These are phyloP conservation scores for Solidago caesia DNA, from an alignment of 129 eudicot species.

Conservation along the genomic window DNA sequence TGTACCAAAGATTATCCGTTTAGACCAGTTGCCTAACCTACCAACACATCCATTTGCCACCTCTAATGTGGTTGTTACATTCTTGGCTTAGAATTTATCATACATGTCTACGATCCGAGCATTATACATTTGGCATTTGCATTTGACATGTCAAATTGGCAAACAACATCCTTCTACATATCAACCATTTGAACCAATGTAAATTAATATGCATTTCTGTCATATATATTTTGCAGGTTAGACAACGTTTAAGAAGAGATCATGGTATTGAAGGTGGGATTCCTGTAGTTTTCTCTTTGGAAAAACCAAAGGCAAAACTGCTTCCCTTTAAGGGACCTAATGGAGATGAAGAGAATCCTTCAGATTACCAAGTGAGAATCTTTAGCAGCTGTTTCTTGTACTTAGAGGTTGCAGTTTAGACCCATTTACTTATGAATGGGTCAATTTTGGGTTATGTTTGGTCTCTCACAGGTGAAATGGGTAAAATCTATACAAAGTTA, in stretches of 20 bases:
- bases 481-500: not conserved
- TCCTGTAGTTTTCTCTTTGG: constrained; percentile 94
- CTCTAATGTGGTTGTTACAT: not conserved
- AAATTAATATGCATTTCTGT: constrained; percentile 10
- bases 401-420: constrained; percentile 8
- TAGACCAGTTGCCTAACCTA: not conserved
- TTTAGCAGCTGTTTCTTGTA: constrained; percentile 13
- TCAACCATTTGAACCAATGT: not conserved
- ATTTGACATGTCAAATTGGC: constrained; percentile 7
- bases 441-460: not conserved
- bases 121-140: not conserved
- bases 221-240: constrained; percentile 54
- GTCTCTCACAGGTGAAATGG: not conserved
- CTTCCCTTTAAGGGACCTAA: constrained; percentile 91
- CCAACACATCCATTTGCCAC: not conserved
- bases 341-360: constrained; percentile 96
- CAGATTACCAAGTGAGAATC: constrained; percentile 89
- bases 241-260: constrained; percentile 81
- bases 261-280: constrained; percentile 96
- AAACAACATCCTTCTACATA: not conserved
- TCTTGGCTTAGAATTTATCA: not conserved
- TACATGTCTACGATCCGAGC: not conserved
- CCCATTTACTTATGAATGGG: not conserved
- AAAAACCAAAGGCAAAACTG: constrained; percentile 95
- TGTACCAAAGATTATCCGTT: not conserved